Percentiles rank a stretch among this genome's conserved stretches.
Conservation (phyloP, 2,329 filamentous ascomycete species). For the Colletotrichum tamarilloi region DNA sequence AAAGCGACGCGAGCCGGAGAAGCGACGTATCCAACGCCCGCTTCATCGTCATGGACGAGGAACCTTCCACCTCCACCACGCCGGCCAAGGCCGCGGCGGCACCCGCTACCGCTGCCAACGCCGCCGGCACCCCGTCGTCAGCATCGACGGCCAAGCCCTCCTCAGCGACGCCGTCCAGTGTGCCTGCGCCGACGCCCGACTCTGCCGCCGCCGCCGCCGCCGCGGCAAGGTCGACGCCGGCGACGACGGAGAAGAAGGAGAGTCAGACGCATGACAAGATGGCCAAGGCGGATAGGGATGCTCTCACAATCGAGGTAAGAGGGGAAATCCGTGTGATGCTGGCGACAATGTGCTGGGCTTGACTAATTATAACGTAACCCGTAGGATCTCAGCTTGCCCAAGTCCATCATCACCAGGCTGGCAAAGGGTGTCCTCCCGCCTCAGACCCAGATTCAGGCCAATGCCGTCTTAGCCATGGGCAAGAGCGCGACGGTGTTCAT, state of each 20-base stretch:
- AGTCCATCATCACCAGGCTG: constrained; percentile 82
- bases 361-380: neutral
- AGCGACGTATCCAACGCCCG: constrained; percentile 60
- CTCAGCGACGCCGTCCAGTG: constrained; percentile 39
- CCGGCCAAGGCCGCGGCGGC: constrained; percentile 1
- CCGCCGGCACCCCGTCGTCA: constrained; percentile 32
- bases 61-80: constrained; percentile 35
- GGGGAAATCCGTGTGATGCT: neutral
- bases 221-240: constrained; percentile 23
- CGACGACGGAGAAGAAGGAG: constrained; percentile 36
- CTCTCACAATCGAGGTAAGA: constrained; percentile 65
- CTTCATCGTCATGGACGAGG: constrained; percentile 57
- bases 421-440: constrained; percentile 83
- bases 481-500: constrained; percentile 89
- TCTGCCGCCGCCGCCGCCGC: constrained; percentile 36
- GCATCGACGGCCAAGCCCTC: constrained; percentile 36
- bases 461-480: constrained; percentile 81
- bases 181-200: constrained; percentile 10
- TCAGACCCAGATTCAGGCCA: constrained; percentile 86
- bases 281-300: constrained; percentile 47
- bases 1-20: constrained; percentile 59
- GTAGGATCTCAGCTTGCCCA: constrained; percentile 82
- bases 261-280: constrained; percentile 44
- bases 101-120: constrained; percentile 25
- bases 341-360: neutral